A percentile compares a stretch with the other conserved stretches of the same genome.
Conservation (phyloP, 306 rosid genomes). For the Corylus americana region DNA sequence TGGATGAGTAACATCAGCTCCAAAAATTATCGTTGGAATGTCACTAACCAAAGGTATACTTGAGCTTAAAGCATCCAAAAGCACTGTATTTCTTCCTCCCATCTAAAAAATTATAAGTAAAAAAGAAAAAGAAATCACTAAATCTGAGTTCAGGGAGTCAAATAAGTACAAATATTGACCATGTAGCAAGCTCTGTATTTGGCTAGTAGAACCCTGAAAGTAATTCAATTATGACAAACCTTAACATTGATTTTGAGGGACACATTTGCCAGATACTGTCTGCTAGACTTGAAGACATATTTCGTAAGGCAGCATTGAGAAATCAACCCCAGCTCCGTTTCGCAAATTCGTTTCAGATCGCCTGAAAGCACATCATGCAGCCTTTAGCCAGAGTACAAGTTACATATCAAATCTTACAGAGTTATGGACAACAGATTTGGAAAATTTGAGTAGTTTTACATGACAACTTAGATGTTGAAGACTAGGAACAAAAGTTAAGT, state of each 20-base stretch:
- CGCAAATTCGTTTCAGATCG: conserved; percentile 71
- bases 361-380: conserved; percentile 37
- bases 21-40: conserved; percentile 76
- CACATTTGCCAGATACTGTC: conserved; percentile 68
- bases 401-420: background rate
- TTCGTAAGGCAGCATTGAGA: conserved; percentile 75
- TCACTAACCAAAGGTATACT: conserved; percentile 78
- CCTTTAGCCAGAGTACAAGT: conserved; percentile 17
- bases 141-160: background rate
- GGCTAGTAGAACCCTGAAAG: conserved; percentile 9
- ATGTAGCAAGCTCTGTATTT: conserved; percentile 1
- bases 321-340: conserved; percentile 65
- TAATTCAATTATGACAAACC: conserved; percentile 29
- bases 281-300: conserved; percentile 57
- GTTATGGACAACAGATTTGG: conserved; percentile 4
- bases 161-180: background rate
- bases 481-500: background rate
- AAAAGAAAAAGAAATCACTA: conserved; percentile 10
- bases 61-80: conserved; percentile 70
- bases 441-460: background rate
- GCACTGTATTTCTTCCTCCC: conserved; percentile 87
- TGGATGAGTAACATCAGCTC: conserved; percentile 86
- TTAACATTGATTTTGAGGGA: conserved; percentile 69
- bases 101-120: conserved; percentile 29
- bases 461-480: conserved; percentile 2